A percentile compares a stretch with the other conserved stretches of the same genome.
Evolutionary conservation across 2,329 filamentous ascomycete species (phyloP).

Genomic region (Botryotinia convoluta): DNA sequence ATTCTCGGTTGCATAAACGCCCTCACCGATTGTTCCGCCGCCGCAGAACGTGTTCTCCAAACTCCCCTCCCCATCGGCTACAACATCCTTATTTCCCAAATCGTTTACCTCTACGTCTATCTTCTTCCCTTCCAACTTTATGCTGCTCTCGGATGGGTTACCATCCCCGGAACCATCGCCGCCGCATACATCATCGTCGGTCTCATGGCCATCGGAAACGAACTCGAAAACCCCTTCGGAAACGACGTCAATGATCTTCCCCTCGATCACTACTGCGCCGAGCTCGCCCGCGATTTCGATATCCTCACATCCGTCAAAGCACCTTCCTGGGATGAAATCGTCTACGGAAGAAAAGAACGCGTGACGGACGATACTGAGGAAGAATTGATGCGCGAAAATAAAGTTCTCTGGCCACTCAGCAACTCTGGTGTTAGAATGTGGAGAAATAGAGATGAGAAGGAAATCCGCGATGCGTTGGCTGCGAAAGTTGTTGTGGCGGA

Average conservation of each 20-base stretch:
- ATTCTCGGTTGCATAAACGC: slow-evolving; percentile 45
- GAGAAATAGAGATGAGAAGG: slow-evolving; percentile 44
- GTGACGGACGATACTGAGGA: neutral
- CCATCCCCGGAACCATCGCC: slow-evolving; percentile 71
- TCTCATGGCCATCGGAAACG: slow-evolving; percentile 70
- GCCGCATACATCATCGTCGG: slow-evolving; percentile 82
- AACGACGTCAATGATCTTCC: slow-evolving; percentile 80
- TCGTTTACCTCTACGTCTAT: slow-evolving; percentile 81
- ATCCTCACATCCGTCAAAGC: slow-evolving; percentile 48
- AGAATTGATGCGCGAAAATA: slow-evolving; percentile 31
- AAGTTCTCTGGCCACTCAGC: slow-evolving; percentile 41
- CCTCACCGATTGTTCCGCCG: slow-evolving; percentile 70
- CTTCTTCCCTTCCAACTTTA: slow-evolving; percentile 80
- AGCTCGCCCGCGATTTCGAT: slow-evolving; percentile 72
- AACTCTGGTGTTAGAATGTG: slow-evolving; percentile 44
- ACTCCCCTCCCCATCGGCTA: slow-evolving; percentile 82
- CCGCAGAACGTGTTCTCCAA: slow-evolving; percentile 74
- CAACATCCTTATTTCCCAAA: slow-evolving; percentile 79
- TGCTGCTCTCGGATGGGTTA: slow-evolving; percentile 62
- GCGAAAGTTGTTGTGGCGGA: slow-evolving; percentile 33
- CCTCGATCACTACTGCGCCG: slow-evolving; percentile 72
- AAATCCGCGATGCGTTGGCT: slow-evolving; percentile 42
- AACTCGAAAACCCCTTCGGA: slow-evolving; percentile 85
- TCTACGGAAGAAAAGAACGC: slow-evolving; percentile 20
- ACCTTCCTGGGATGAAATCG: slow-evolving; percentile 28